Base-by-base conservation (phyloP, 371 early-diverging fungal species). In the Smittium culicis region DNA sequence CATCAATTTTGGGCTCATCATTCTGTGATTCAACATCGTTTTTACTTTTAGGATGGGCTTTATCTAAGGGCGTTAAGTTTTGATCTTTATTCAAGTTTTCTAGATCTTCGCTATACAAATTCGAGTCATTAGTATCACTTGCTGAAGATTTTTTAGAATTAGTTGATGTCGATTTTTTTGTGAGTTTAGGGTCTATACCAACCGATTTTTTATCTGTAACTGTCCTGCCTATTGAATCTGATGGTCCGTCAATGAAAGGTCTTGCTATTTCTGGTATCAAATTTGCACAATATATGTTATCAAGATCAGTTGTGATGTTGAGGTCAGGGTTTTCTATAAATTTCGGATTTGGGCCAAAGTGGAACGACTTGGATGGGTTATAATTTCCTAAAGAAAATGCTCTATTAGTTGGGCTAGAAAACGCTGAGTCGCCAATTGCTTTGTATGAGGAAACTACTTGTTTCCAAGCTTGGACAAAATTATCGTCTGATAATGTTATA, bases 401-500 rank as follows among this genome's bases (percentile, higher is more conserved):
- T n/a, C 63, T 63, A 24, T n/a, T 63, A 3, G 32, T 33, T 14
- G 63, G 63, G 35, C 32, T 63, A n/a, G 33, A 11, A 14, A 32
- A n/a, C 5, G 35, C n/a, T 63, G 63, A 25, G n/a, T n/a, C 24
- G 2, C 63, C 63, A n/a, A 63, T n/a, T 5, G 63, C 63, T 33
- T 63, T 63, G 33, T 25, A 63, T n/a, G 63, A 63, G 5, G 31
- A 31, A 2, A 63, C 35, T 5, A 63, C 63, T 33, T 63, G 63
- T 24, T 5, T 25, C 63, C 63, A 63, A n/a, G 63, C 63, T 33
- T 27, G 5, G n/a, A 63, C n/a, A 63, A 63, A 63, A 11, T 31
- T 31, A 5, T 32, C 32, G 63, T 32, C 35, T 1, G 28, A 34
- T 30, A 63, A 11, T n/a, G 32, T 35, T 32, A 5, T 63, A 11